Conservation (phyloP, 2,329 filamentous ascomycete genomes). For the Sporothrix schenckii region DNA sequence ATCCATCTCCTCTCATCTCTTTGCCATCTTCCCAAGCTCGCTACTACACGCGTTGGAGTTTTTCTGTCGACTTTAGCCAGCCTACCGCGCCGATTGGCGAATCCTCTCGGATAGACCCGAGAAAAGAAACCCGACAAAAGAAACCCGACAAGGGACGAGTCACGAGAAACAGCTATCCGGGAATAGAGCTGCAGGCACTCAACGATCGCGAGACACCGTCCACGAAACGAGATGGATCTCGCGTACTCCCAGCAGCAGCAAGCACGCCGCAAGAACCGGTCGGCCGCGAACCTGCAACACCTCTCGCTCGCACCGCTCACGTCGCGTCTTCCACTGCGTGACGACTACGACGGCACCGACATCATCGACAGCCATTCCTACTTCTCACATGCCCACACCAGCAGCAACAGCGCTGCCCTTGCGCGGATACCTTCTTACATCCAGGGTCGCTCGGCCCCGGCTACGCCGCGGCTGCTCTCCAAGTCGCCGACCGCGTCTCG, state of each 20-base stretch:
- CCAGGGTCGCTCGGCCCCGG: constrained; percentile 64
- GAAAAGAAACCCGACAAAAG: not conserved
- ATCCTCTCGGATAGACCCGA: not conserved
- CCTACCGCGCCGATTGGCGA: constrained; percentile 8
- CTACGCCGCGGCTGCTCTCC: constrained; percentile 65
- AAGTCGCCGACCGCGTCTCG: constrained; percentile 57
- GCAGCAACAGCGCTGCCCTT: constrained; percentile 37
- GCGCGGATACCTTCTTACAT: constrained; percentile 57
- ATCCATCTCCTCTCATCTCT: not conserved
- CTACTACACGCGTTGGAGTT: constrained; percentile 5
- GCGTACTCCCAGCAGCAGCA: constrained; percentile 64
- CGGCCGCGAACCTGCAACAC: constrained; percentile 61
- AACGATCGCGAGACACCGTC: not conserved
- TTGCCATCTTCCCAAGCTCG: not conserved
- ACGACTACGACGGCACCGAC: constrained; percentile 47
- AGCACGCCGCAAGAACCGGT: constrained; percentile 61
- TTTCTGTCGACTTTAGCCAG: not conserved
- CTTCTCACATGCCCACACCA: constrained; percentile 42
- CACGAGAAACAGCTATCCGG: constrained; percentile 5
- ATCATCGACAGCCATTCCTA: constrained; percentile 31
- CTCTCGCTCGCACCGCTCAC: constrained; percentile 67
- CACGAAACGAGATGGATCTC: constrained; percentile 55
- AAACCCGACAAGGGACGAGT: not conserved
- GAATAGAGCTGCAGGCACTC: not conserved
- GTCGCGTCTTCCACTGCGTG: constrained; percentile 60